Base-by-base conservation (phyloP, 345 rosid species). In the Brassica incana region DNA sequence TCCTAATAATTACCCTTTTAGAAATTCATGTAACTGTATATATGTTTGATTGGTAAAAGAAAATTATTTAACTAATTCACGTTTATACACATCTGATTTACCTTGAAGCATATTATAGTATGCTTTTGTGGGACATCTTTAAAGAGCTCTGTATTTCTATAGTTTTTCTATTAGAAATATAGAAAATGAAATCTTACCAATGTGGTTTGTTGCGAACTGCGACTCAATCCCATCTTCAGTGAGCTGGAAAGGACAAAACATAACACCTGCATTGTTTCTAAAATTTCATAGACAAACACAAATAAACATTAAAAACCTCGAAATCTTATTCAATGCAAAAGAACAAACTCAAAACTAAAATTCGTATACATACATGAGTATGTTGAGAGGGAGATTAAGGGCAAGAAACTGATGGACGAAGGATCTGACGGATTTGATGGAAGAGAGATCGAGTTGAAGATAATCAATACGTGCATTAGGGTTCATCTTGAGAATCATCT, bases 181-280 rank as follows among this genome's bases (percentile, higher is more conserved):
- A 5, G 20, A n/a, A 45, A 32, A 35, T 65, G 16, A 69, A 27
- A 50, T 4, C 33, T 23, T 82, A 92, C 97, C 97, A 3, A 92
- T 79, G 75, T 92, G 90, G 79, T 92, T 92, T 7, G 92, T 89
- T 3, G 94, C 96, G 67, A 92, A 89, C 11, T 92, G 97, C 69
- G 86, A 80, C 83, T 92, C 97, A 52, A 85, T 82, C 6, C 91
- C 94, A 77, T 92, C 97, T 76, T 85, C 88, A 5, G 96, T 84
- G 59, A 89, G 89, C 76, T 87, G 88, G 86, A 68, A 88, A 16
- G 97, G 97, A 71, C 96, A 92, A 83, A 88, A 88, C 97, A 92
- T 92, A 8, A 92, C 80, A 2, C 97, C 96, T 3, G 97, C 97
- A 78, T 92, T 92, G 88, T 92, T 92, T 82, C 97, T 92, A 84